phyloP scores from a whole-genome alignment of 345 rosid species.

The Draba incana region DNA sequence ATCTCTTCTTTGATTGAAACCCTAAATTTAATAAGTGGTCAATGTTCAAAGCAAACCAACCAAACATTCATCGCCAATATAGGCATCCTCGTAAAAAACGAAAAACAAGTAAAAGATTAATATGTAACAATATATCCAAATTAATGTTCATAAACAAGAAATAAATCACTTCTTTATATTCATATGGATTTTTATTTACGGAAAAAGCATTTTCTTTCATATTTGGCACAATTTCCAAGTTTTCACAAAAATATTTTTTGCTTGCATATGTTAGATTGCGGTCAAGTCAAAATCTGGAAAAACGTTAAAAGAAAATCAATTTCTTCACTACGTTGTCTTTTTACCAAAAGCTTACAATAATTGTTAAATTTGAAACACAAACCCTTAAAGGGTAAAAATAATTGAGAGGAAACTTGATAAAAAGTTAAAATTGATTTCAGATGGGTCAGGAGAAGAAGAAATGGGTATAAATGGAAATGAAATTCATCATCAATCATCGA shows the following conservation, averaged over 20 bases:
- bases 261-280: neutral
- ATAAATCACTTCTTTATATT: neutral
- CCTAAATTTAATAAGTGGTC: slow-evolving; percentile 35
- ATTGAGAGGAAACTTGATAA: slow-evolving; percentile 19
- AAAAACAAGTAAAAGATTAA: neutral
- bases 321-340: slow-evolving; percentile 34
- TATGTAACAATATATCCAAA: slow-evolving; percentile 6
- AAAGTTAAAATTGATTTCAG: slow-evolving; percentile 41
- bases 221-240: slow-evolving; percentile 16
- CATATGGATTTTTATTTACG: neutral
- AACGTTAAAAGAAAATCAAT: slow-evolving; percentile 19
- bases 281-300: slow-evolving; percentile 24
- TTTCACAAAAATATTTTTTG: neutral
- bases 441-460: slow-evolving; percentile 84
- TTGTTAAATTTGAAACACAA: slow-evolving; percentile 15
- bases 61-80: slow-evolving; percentile 24
- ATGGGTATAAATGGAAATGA: slow-evolving; percentile 49
- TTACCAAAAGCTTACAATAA: slow-evolving; percentile 34
- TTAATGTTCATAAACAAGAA: neutral
- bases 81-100: slow-evolving; percentile 6
- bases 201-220: neutral
- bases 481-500: slow-evolving; percentile 43
- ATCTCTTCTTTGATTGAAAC: slow-evolving; percentile 32
- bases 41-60: slow-evolving; percentile 30
- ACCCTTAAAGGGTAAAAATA: slow-evolving; percentile 28